Conservation (phyloP, 2,329 filamentous ascomycete species). For the Didymella segeticola region DNA sequence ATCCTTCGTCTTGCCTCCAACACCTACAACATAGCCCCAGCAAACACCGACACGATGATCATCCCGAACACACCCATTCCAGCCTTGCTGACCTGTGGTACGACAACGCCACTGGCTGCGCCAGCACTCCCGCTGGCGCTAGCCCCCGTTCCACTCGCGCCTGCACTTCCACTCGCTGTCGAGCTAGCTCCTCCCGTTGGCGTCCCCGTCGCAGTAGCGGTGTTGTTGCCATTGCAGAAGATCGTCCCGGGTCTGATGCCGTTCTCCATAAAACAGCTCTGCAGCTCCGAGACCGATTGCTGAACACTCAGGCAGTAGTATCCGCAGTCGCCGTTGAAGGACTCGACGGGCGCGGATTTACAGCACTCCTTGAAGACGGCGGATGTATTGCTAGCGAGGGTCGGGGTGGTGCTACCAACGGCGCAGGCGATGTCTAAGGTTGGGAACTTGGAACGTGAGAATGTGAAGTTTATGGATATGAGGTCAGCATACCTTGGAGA, state of each 20-base stretch:
- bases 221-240: constrained; percentile 36
- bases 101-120: constrained; percentile 22
- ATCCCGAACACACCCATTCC: constrained; percentile 39
- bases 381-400: constrained; percentile 35
- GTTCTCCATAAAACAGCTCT: constrained; percentile 37
- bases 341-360: constrained; percentile 40
- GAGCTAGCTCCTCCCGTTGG: constrained; percentile 17
- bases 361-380: constrained; percentile 38
- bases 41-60: constrained; percentile 34
- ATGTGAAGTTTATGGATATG: too few species aligned
- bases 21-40: constrained; percentile 38
- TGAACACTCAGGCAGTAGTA: constrained; percentile 39
- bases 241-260: constrained; percentile 32
- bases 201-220: constrained; percentile 35
- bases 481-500: constrained; percentile 14
- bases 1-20: too few species aligned
- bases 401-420: constrained; percentile 28
- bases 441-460: constrained; percentile 25
- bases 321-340: constrained; percentile 38
- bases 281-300: constrained; percentile 36
- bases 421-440: constrained; percentile 39
- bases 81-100: constrained; percentile 35
- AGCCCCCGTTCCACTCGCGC: constrained; percentile 12
- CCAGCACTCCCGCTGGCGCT: constrained; percentile 19
- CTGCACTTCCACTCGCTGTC: constrained; percentile 17